These are phyloP conservation scores for Sphaerulina vaccinii DNA, from an alignment of 2,329 filamentous ascomycete species.

Conservation along the genomic window DNA sequence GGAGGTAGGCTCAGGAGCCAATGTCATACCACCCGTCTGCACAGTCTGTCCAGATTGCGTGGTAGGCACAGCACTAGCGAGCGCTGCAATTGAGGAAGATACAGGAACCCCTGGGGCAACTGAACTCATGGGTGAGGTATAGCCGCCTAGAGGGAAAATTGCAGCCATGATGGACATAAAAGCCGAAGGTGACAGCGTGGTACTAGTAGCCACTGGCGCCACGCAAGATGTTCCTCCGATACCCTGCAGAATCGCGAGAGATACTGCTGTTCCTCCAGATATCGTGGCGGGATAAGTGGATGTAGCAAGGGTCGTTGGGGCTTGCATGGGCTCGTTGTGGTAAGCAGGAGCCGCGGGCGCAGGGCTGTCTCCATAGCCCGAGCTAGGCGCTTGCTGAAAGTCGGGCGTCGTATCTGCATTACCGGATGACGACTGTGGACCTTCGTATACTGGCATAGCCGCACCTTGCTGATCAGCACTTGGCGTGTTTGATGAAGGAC, in stretches of 20 bases:
- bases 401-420: not conserved
- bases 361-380: not conserved
- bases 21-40: conserved; percentile 14
- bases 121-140: not conserved
- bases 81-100: not conserved
- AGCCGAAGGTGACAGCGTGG: not conserved
- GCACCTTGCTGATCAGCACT: not conserved
- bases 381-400: not conserved
- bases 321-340: not conserved
- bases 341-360: not conserved
- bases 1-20: conserved; percentile 13
- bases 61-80: not conserved
- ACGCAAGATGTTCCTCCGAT: not conserved
- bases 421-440: not conserved
- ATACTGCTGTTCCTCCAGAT: not conserved
- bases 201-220: not conserved
- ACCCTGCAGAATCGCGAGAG: not conserved
- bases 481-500: not conserved
- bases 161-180: not conserved
- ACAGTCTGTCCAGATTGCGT: conserved; percentile 11
- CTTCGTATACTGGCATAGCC: not conserved
- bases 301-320: not conserved
- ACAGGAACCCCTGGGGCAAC: not conserved
- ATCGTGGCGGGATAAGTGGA: not conserved
- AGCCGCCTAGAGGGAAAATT: not conserved